Evolutionary conservation across 2,329 filamentous ascomycete species (phyloP), one percentile per base, ranked within the genome.

Genomic region (Penicillium sp.): DNA sequence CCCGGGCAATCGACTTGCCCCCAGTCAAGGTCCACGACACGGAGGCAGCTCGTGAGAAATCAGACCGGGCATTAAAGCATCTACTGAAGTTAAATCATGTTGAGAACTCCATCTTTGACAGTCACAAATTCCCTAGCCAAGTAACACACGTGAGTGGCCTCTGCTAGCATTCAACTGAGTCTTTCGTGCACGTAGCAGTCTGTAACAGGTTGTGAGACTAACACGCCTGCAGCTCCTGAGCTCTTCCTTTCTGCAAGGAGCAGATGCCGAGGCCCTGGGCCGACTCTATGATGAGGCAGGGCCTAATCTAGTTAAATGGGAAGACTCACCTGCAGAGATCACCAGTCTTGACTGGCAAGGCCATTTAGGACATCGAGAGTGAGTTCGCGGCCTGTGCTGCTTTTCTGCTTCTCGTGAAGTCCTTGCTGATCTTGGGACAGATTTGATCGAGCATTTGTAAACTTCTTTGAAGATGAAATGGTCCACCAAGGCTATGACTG

Each of bases 381-480:
- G 72, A 46, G 76, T 63, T 18, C 9, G 19, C 37, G 10, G 27
- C 46, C 33, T 22, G n/a, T 22, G 3, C 4, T 13, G 8, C 8
- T 41, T 41, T 25, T n/a, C 33, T 18, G 8, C 18, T 28, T 25
- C 34, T 22, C 19, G 3, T 22, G 41, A 35, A 35, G n/a, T n/a
- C 9, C 11, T 31, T 18, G 9, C 34, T 49, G 44, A 49, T 16
- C 54, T 30, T 51, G 5, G 28, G 36, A 28, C 61, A 82, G 76
- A 54, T 96, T 95, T 64, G 89, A 99, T 70, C 81, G 92, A 52
- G 92, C 90, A 0, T 99, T 86, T 64, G 77, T 99, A 48, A 91
- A 99, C 67, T 97, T 93, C 67, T 97, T 95, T 65, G 93, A 99
- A 68, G 93, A 99, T 67, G 83, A 89, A 62, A 76, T 97, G 27